phyloP scores from a whole-genome alignment of 2,329 filamentous ascomycete species.

The Colletotrichum lindemuthianum region DNA sequence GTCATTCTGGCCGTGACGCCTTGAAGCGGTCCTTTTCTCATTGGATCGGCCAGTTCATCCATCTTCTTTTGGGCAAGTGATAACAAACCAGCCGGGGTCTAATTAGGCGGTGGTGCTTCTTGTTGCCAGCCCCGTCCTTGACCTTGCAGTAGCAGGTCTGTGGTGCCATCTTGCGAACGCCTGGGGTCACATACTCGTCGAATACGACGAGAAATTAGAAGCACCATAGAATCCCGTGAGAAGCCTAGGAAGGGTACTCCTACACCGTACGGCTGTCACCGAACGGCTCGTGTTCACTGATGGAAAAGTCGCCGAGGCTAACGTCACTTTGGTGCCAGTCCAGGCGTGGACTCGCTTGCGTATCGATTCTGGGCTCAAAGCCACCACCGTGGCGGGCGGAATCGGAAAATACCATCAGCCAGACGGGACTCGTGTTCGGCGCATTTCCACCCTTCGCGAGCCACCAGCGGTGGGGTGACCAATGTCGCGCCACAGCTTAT shows the following conservation, averaged over 20 bases:
- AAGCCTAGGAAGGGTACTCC: no score
- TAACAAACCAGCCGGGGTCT: constrained; percentile 12
- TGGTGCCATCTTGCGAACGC: background rate
- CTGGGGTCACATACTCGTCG: no score
- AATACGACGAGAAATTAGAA: background rate
- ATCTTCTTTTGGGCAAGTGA: constrained; percentile 31
- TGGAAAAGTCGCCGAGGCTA: background rate
- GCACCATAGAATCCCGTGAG: background rate
- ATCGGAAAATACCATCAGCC: background rate
- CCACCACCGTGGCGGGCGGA: background rate
- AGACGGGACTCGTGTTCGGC: constrained; percentile 25
- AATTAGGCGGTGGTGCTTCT: constrained; percentile 9
- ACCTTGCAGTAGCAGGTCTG: background rate
- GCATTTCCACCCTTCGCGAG: constrained; percentile 17
- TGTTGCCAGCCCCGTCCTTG: constrained; percentile 19
- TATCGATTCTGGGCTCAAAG: background rate
- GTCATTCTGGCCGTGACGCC: constrained; percentile 7
- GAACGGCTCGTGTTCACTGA: constrained; percentile 1
- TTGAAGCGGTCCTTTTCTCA: background rate
- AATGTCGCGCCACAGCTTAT: constrained; percentile 13
- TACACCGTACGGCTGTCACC: background rate
- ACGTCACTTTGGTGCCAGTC: background rate
- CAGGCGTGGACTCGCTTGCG: background rate
- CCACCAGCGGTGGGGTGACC: constrained; percentile 4
- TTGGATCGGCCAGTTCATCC: constrained; percentile 33